phyloP scores from a whole-genome alignment of 1,139 yeast genomes.

The Casaregolazyma lundiana region DNA sequence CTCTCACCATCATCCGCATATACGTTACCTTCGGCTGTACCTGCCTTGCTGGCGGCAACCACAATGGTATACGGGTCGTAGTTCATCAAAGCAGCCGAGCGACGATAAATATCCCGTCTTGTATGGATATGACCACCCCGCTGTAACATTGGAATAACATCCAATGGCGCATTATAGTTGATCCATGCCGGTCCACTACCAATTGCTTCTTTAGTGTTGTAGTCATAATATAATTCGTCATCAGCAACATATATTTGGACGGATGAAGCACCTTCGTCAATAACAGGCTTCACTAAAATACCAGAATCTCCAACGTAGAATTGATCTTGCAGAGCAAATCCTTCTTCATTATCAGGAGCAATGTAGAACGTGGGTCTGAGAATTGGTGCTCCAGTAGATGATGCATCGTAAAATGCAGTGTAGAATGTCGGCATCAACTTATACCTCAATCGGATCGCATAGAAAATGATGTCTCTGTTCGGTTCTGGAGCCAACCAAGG shows the following conservation, averaged over 20 bases:
- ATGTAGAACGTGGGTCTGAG: constrained; percentile 72
- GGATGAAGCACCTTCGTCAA: constrained; percentile 46
- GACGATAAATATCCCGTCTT: constrained; percentile 67
- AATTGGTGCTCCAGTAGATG: constrained; percentile 61
- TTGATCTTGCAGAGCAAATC: constrained; percentile 71
- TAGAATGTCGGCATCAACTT: constrained; percentile 71
- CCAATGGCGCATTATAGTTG: constrained; percentile 44
- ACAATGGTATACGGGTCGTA: constrained; percentile 80
- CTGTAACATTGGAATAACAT: constrained; percentile 65
- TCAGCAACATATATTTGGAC: constrained; percentile 58
- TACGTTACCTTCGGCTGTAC: constrained; percentile 51
- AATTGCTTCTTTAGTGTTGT: constrained; percentile 49
- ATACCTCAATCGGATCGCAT: constrained; percentile 71
- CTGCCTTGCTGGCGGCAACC: constrained; percentile 48
- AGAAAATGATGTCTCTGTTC: constrained; percentile 59
- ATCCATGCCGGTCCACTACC: constrained; percentile 37
- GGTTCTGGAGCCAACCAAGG: constrained; percentile 86
- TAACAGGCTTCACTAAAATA: constrained; percentile 76
- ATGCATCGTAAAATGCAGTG: constrained; percentile 70
- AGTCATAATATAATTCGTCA: constrained; percentile 44
- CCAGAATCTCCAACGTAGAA: constrained; percentile 75
- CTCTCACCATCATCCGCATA: constrained; percentile 89
- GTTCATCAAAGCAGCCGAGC: constrained; percentile 72
- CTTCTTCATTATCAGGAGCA: constrained; percentile 46
- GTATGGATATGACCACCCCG: constrained; percentile 75